A percentile compares a stretch with the other conserved stretches of the same genome.
phyloP scores from a whole-genome alignment of 2,329 filamentous ascomycete species.

The Paraphoma sp. region DNA sequence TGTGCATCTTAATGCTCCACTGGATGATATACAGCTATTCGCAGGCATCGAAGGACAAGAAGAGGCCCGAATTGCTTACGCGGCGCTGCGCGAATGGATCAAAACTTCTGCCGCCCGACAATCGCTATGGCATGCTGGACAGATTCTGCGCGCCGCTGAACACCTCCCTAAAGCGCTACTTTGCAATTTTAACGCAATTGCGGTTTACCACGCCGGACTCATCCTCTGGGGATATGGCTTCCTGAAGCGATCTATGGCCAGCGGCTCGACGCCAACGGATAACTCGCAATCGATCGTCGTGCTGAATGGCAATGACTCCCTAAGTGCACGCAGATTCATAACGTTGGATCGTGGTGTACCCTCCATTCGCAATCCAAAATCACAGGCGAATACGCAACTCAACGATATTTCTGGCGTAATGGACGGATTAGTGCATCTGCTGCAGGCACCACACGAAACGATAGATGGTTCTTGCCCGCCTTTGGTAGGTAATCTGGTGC shows the following conservation, averaged over 20 bases:
- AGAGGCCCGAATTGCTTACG: constrained; percentile 66
- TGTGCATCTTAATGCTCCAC: constrained; percentile 69
- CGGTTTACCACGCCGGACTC: constrained; percentile 71
- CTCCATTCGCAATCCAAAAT: constrained; percentile 49
- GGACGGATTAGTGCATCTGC: constrained; percentile 63
- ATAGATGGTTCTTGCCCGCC: constrained; percentile 54
- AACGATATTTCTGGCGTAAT: constrained; percentile 66
- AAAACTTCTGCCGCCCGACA: constrained; percentile 62
- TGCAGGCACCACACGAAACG: constrained; percentile 59
- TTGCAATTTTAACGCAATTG: constrained; percentile 72
- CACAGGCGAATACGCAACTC: constrained; percentile 45
- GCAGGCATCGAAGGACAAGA: constrained; percentile 72
- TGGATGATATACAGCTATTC: constrained; percentile 72
- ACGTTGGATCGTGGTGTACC: constrained; percentile 62
- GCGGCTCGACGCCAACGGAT: constrained; percentile 39
- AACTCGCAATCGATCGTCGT: constrained; percentile 39
- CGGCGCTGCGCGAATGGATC: constrained; percentile 65
- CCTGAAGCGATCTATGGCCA: constrained; percentile 42
- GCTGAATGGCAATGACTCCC: constrained; percentile 64
- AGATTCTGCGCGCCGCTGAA: constrained; percentile 68
- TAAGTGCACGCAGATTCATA: constrained; percentile 64
- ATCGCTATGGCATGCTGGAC: constrained; percentile 72
- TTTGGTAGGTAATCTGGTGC: constrained; percentile 71
- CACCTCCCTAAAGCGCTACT: constrained; percentile 61
- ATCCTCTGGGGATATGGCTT: constrained; percentile 75